Evolutionary conservation across 306 rosid genomes (phyloP).

Genomic region (Lathyrus tuberosus): DNA sequence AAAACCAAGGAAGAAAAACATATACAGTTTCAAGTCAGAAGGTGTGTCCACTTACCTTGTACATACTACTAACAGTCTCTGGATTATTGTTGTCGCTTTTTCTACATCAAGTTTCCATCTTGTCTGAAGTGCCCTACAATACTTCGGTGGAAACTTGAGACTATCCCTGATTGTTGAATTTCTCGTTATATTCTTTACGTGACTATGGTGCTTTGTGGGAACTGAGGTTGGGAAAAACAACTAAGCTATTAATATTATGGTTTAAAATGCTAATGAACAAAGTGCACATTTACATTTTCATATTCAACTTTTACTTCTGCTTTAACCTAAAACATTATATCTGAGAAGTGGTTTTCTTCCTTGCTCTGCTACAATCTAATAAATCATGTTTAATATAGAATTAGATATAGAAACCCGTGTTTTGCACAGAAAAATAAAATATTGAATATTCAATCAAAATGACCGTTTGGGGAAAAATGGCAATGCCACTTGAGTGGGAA

Average conservation of each 20-base stretch:
- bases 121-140: background rate
- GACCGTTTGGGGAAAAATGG: background rate
- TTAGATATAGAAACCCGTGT: background rate
- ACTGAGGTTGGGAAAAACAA: background rate
- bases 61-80: background rate
- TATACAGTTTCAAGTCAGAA: constrained; percentile 26
- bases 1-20: constrained; percentile 10
- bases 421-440: background rate
- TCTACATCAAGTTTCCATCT: constrained; percentile 26
- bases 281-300: constrained; percentile 12
- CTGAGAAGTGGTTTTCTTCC: constrained; percentile 16
- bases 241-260: constrained; percentile 1
- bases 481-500: background rate
- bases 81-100: background rate
- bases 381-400: background rate
- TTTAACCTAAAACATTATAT: constrained; percentile 18
- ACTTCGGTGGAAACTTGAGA: background rate
- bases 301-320: constrained; percentile 17
- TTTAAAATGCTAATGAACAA: constrained; percentile 18
- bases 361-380: constrained; percentile 22
- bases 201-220: background rate
- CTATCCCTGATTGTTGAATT: background rate
- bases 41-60: constrained; percentile 15
- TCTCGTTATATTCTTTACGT: constrained; percentile 6
- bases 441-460: background rate